Conservation (phyloP, 2,329 filamentous ascomycete species). For the Trichophyton rubrum region DNA sequence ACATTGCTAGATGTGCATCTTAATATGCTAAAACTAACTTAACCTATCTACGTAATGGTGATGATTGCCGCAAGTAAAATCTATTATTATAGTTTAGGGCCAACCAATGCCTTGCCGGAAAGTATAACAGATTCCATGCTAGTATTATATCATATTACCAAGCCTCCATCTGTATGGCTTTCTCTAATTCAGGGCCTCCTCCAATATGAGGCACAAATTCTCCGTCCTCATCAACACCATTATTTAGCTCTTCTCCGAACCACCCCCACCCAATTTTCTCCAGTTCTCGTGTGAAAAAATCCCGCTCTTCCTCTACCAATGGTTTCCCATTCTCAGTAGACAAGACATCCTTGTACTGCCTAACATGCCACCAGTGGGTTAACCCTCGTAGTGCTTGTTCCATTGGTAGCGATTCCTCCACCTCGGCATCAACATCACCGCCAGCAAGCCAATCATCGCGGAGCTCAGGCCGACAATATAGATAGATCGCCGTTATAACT, state of each 20-base stretch:
- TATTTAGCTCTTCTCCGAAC: slow-evolving; percentile 24
- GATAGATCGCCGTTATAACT: slow-evolving; percentile 91
- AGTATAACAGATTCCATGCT: background rate
- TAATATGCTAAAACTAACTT: no score
- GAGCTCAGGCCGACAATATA: slow-evolving; percentile 84
- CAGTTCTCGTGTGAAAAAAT: slow-evolving; percentile 67
- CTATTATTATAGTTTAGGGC: no score
- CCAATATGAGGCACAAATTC: slow-evolving; percentile 12
- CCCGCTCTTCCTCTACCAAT: slow-evolving; percentile 57
- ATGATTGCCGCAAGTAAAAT: no score
- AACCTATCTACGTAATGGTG: no score
- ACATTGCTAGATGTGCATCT: no score
- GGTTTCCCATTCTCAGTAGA: slow-evolving; percentile 36
- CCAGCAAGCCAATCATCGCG: slow-evolving; percentile 89
- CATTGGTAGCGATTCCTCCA: slow-evolving; percentile 80
- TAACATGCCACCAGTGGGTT: slow-evolving; percentile 89
- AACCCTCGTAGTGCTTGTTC: slow-evolving; percentile 81
- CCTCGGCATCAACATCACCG: slow-evolving; percentile 81
- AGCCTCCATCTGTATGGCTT: slow-evolving; percentile 14
- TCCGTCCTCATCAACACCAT: slow-evolving; percentile 20
- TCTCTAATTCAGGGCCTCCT: slow-evolving; percentile 19
- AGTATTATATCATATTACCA: background rate
- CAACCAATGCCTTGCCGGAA: no score
- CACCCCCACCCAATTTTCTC: slow-evolving; percentile 52
- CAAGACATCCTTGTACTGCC: slow-evolving; percentile 69